Evolutionary conservation across 1,284 basidiomycete species (phyloP).

Genomic region (Marasmius sp.): DNA sequence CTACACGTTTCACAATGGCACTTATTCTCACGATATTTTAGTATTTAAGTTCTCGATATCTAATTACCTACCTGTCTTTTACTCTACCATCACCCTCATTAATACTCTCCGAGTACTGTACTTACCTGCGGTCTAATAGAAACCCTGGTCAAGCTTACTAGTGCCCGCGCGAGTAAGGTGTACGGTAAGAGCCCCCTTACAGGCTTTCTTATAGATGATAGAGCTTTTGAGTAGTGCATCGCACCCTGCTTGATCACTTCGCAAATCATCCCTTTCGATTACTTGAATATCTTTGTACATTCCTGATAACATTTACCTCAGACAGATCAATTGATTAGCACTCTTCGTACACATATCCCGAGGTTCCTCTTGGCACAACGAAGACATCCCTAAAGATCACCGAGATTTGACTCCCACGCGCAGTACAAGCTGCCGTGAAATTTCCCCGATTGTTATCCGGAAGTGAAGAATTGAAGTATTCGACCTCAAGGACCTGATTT

Average conservation of each 20-base stretch:
- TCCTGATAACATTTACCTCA: no score
- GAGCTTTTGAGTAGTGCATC: no score
- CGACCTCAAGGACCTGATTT: constrained; percentile 10
- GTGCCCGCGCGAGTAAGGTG: neutral
- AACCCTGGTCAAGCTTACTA: neutral
- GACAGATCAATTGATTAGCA: neutral
- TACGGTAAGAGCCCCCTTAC: no score
- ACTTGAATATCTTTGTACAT: no score
- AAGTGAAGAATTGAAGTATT: constrained; percentile 1
- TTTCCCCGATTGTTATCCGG: neutral
- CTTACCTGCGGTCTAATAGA: neutral
- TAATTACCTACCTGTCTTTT: neutral
- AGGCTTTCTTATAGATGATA: no score
- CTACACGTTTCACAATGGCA: neutral
- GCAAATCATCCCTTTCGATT: no score
- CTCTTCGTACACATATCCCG: neutral
- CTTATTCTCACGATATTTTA: neutral
- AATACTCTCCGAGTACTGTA: neutral
- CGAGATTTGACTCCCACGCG: constrained; percentile 2
- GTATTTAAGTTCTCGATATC: neutral
- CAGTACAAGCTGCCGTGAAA: neutral
- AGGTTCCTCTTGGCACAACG: neutral
- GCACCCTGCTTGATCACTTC: no score
- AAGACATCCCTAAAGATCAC: neutral
- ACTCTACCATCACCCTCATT: neutral